These are phyloP conservation scores for Kurtzmaniella quercitrusa DNA, from an alignment of 1,139 yeast species.

Conservation along the genomic window DNA sequence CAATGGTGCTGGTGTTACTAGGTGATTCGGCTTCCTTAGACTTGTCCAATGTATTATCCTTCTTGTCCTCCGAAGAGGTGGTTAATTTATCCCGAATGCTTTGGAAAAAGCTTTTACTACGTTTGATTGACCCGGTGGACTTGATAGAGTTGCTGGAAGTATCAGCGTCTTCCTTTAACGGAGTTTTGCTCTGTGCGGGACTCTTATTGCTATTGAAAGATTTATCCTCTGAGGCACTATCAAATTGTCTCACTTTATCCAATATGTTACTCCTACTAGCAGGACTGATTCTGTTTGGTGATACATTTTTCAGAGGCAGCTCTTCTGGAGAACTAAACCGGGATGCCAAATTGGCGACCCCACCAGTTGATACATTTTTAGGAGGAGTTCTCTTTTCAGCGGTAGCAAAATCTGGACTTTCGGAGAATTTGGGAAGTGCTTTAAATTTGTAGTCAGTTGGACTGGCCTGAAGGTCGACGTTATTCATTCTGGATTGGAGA, in stretches of 20 bases:
- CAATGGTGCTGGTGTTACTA: not conserved
- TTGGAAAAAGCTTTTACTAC: slow-evolving; percentile 7
- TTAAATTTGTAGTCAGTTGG: not conserved
- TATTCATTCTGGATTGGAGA: not conserved
- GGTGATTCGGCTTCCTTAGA: not conserved
- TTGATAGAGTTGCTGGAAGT: slow-evolving; percentile 2
- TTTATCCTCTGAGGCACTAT: slow-evolving; percentile 18
- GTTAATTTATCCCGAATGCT: slow-evolving; percentile 6
- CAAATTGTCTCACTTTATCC: slow-evolving; percentile 39
- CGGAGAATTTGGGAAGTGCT: not conserved
- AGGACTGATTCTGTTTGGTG: slow-evolving; percentile 15
- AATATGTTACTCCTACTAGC: slow-evolving; percentile 21
- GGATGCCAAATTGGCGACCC: slow-evolving; percentile 11
- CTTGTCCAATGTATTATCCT: not conserved
- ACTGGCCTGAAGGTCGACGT: not conserved
- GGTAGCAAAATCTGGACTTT: not conserved
- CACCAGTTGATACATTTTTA: slow-evolving; percentile 9
- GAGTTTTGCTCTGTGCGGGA: not conserved
- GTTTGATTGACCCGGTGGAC: not conserved
- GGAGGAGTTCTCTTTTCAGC: slow-evolving; percentile 8
- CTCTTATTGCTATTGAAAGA: not conserved
- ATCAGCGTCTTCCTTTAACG: not conserved
- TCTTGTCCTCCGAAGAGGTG: slow-evolving; percentile 1
- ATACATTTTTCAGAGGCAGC: slow-evolving; percentile 9
- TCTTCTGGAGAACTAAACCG: slow-evolving; percentile 12